A percentile compares a stretch with the other conserved stretches of the same genome.
Conservation (phyloP, 163 green algal genomes). For the Trebouxiophyceae sp. region DNA sequence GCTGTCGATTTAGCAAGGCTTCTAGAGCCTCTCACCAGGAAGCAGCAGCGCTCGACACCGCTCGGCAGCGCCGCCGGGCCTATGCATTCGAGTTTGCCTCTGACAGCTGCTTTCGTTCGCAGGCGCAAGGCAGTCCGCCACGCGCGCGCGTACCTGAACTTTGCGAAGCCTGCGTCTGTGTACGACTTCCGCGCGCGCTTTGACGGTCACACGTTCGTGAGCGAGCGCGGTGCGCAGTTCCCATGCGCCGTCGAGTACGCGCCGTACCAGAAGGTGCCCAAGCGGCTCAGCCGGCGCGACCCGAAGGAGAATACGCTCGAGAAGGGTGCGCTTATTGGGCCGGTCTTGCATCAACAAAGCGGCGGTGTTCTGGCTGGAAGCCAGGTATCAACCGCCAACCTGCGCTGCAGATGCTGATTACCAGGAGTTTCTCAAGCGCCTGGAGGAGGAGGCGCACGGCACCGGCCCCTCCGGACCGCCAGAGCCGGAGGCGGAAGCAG, state of each 20-base stretch:
- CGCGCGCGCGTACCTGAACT: slow-evolving; percentile 73
- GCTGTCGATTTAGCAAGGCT: background rate
- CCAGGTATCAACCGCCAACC: background rate
- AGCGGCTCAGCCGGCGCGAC: slow-evolving; percentile 37
- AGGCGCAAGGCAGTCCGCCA: slow-evolving; percentile 55
- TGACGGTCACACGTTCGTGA: slow-evolving; percentile 72
- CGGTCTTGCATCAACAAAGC: no score
- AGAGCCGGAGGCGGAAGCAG: no score
- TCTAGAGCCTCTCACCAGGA: no score
- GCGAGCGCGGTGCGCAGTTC: slow-evolving; percentile 42
- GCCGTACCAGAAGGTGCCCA: slow-evolving; percentile 58
- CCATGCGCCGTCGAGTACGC: slow-evolving; percentile 65
- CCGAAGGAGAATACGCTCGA: slow-evolving; percentile 62
- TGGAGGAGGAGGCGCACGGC: background rate
- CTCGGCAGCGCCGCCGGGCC: background rate
- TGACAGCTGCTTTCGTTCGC: slow-evolving; percentile 2
- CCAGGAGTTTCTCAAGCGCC: background rate
- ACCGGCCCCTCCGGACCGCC: no score
- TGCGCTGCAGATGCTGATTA: background rate
- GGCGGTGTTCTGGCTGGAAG: background rate
- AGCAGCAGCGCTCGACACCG: no score
- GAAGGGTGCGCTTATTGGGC: slow-evolving; percentile 31
- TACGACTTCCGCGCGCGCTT: slow-evolving; percentile 63
- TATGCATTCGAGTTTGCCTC: background rate
- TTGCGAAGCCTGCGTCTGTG: slow-evolving; percentile 49